Base-by-base conservation (phyloP, 2,329 filamentous ascomycete species). In the Ophiostoma australiae region DNA sequence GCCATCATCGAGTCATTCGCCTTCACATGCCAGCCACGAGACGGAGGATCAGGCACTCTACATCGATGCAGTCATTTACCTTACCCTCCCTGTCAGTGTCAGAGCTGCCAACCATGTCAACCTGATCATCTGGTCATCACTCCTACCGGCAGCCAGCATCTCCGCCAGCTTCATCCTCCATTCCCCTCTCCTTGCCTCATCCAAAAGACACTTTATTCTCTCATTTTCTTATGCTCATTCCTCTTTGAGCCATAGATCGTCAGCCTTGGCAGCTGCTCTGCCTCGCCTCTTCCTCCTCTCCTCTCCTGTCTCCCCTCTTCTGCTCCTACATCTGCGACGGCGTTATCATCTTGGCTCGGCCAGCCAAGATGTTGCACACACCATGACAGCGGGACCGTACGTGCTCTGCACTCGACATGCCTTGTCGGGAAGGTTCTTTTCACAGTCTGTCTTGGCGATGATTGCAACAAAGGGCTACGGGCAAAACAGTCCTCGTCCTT, bases 361-460 rank as follows among this genome's bases (percentile, higher is more conserved):
- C 52, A 52, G 15, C 63, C 58, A 52, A 66, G 33, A 33, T 11
- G 39, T 37, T 11, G 10, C 13, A 61, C 35, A 17, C 17, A 31
- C 48, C 31, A 20, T 13, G 52, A 44, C 68, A 48, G 58, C 37
- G 52, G 48, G 48, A 17, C 68, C 33, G 11, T 70, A 63, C 11
- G 37, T 31, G 17, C n/a, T 41, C 27, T 44, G 41, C 69, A 39
- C 33, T 52, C 44, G 67, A 67, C 33, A 69, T 71, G 70, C 70
- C 70, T 61, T 69, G 61, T 71, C 68, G 44, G 70, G 70, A 71
- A 71, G 68, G 70, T 71, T 68, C 44, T 8, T 35, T 11, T 6
- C 65, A 37, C 63, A 33, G 44, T 23, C 31, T 48, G 65, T 31
- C 68, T 61, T 69, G 52, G 68, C n/a, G 52, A 61, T 41, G 35